These are phyloP conservation scores for Vicia faba DNA, from an alignment of 306 rosid species.

Conservation along the genomic window DNA sequence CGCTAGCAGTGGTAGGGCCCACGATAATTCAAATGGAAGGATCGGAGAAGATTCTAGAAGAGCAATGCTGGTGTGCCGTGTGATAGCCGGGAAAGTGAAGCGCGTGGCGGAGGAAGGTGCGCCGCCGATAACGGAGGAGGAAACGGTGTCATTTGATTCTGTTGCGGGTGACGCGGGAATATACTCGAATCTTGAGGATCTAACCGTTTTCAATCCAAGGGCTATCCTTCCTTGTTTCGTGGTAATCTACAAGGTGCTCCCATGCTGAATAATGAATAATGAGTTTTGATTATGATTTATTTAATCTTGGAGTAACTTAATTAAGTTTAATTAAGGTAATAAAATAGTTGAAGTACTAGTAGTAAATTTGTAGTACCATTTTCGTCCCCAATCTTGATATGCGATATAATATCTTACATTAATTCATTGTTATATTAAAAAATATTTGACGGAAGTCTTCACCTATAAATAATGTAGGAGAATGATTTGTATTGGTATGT, in stretches of 20 bases:
- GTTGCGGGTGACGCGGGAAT: conserved; percentile 63
- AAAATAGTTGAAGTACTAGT: neutral
- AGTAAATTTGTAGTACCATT: conserved; percentile 2
- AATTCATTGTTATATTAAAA: neutral
- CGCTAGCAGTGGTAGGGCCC: conserved; percentile 93
- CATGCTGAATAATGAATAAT: conserved; percentile 27
- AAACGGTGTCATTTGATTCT: conserved; percentile 66
- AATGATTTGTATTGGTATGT: neutral
- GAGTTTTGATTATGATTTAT: neutral
- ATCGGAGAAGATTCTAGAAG: conserved; percentile 43
- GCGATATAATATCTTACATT: neutral
- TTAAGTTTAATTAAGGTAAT: neutral
- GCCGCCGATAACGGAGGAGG: conserved; percentile 46
- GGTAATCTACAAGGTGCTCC: conserved; percentile 68
- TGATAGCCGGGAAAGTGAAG: conserved; percentile 85
- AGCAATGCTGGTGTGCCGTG: conserved; percentile 95
- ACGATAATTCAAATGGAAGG: conserved; percentile 44
- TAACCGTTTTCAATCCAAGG: conserved; percentile 71
- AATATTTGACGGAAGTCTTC: neutral
- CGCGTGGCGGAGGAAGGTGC: conserved; percentile 57
- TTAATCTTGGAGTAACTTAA: neutral
- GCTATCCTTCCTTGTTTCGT: conserved; percentile 97
- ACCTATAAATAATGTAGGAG: conserved; percentile 4
- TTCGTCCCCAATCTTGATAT: conserved; percentile 18
- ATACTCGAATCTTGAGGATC: conserved; percentile 86